phyloP scores from a whole-genome alignment of 1,284 basidiomycete genomes.

The Schizopora paradoxa region DNA sequence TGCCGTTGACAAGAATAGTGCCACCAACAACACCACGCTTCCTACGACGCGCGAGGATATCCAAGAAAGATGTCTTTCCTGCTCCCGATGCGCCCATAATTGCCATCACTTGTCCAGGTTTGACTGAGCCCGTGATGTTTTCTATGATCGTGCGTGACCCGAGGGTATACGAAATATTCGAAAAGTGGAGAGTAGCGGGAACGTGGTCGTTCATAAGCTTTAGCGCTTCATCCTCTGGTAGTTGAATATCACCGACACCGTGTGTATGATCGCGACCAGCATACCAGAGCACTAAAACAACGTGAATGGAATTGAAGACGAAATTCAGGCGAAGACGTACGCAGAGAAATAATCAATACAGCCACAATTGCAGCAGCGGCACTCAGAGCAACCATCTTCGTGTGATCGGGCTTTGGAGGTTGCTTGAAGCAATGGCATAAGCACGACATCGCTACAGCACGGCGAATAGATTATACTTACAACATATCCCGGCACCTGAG shows the following conservation, averaged over 20 bases:
- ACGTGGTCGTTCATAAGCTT: slow-evolving; percentile 92
- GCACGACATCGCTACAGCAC: not conserved
- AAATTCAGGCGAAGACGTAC: slow-evolving; percentile 28
- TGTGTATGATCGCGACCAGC: slow-evolving; percentile 67
- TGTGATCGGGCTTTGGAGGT: slow-evolving; percentile 78
- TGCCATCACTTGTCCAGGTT: slow-evolving; percentile 86
- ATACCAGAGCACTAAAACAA: slow-evolving; percentile 75
- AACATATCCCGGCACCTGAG: slow-evolving; percentile 88
- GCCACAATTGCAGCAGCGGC: slow-evolving; percentile 71
- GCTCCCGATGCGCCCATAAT: slow-evolving; percentile 97
- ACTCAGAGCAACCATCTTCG: slow-evolving; percentile 77
- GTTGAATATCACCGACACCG: slow-evolving; percentile 72
- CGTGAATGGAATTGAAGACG: slow-evolving; percentile 3
- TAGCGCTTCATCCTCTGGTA: slow-evolving; percentile 77
- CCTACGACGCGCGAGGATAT: slow-evolving; percentile 87
- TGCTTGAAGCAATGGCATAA: slow-evolving; percentile 38
- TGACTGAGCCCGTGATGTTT: slow-evolving; percentile 75
- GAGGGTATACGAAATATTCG: slow-evolving; percentile 76
- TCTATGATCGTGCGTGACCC: slow-evolving; percentile 69
- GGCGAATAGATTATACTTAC: slow-evolving; percentile 40
- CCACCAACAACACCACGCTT: slow-evolving; percentile 81
- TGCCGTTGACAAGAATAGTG: slow-evolving; percentile 81
- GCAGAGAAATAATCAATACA: slow-evolving; percentile 52
- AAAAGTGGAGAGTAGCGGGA: slow-evolving; percentile 88
- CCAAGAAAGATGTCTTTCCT: slow-evolving; percentile 94